Percentiles rank a stretch among this genome's conserved stretches.
These are phyloP conservation scores for Sordariomycetes sp. DNA, from an alignment of 2,329 filamentous ascomycete genomes.

Conservation along the genomic window DNA sequence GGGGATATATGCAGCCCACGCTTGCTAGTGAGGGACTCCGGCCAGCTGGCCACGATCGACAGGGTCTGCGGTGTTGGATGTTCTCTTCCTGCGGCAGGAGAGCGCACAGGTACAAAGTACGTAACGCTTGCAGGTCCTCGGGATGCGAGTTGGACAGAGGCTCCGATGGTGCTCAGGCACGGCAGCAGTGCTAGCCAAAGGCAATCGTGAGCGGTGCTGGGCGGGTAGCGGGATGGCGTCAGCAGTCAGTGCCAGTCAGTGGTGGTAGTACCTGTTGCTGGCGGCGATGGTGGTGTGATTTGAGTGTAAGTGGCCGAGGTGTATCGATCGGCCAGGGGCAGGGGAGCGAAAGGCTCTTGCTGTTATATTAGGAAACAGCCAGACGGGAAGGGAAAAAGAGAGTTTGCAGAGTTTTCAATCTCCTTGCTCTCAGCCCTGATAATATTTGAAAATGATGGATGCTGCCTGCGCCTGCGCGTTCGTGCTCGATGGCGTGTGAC, in stretches of 20 bases:
- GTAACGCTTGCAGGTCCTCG: neutral
- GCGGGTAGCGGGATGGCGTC: slow-evolving; percentile 1
- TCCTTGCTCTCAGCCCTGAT: neutral
- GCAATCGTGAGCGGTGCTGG: neutral
- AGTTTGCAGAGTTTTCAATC: neutral
- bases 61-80: neutral
- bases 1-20: no score
- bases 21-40: neutral
- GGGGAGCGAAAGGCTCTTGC: neutral
- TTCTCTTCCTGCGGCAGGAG: no score
- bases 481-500: neutral
- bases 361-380: neutral
- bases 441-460: neutral
- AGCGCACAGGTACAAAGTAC: neutral
- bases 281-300: neutral
- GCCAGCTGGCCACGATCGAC: neutral
- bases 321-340: neutral
- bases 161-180: neutral
- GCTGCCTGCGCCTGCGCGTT: neutral
- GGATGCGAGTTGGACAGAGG: neutral
- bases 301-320: neutral
- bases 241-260: neutral
- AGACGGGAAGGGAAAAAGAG: neutral
- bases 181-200: neutral
- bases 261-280: neutral